These are phyloP conservation scores for Acer campestre DNA, from an alignment of 345 rosid genomes.

Conservation along the genomic window DNA sequence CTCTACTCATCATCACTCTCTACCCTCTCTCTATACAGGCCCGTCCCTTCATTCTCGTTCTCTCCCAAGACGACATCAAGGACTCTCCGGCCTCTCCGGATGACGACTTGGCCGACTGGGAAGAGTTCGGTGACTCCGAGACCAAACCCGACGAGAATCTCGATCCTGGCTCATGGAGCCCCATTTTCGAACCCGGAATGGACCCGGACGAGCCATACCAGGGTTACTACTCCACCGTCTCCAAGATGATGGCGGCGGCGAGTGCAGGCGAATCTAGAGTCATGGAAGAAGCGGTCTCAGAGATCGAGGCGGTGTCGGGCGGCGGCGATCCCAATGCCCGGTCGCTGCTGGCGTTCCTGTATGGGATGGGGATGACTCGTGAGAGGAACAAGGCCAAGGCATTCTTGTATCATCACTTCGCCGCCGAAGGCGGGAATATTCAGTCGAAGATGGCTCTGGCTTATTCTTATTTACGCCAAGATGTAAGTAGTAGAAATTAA, in stretches of 20 bases:
- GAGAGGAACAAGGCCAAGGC: conserved; percentile 77
- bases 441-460: conserved; percentile 98
- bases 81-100: conserved; percentile 45
- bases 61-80: conserved; percentile 87
- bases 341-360: conserved; percentile 72
- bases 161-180: conserved; percentile 96
- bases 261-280: conserved; percentile 53
- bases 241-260: conserved; percentile 56
- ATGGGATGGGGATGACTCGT: conserved; percentile 69
- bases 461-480: conserved; percentile 81
- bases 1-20: conserved; percentile 36
- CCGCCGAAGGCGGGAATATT: conserved; percentile 69
- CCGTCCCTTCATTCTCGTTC: conserved; percentile 70
- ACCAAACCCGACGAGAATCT: conserved; percentile 73
- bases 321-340: conserved; percentile 76
- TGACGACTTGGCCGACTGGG: conserved; percentile 64
- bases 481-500: conserved; percentile 49
- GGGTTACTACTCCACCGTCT: conserved; percentile 57
- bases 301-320: conserved; percentile 58
- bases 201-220: conserved; percentile 31
- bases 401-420: conserved; percentile 77
- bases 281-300: conserved; percentile 75
- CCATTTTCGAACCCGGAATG: conserved; percentile 76
- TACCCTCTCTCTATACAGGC: conserved; percentile 44
- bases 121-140: conserved; percentile 74